phyloP scores from a whole-genome alignment of 495 filamentous ascomycete genomes.

The Aspergillus indologenus region DNA sequence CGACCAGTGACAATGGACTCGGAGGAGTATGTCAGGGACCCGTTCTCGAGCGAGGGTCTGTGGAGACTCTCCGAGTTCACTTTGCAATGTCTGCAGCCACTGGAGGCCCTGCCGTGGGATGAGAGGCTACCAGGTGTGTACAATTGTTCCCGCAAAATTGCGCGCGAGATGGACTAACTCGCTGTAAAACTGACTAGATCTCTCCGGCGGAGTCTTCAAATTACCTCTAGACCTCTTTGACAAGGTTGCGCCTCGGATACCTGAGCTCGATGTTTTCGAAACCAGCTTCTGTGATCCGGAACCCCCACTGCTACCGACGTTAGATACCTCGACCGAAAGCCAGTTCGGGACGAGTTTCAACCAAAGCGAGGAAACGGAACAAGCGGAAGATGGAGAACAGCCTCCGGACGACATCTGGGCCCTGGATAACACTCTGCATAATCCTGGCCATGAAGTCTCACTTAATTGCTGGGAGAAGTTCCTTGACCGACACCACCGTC shows the following conservation, averaged over 20 bases:
- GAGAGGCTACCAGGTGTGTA: slow-evolving; percentile 35
- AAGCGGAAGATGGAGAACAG: slow-evolving; percentile 39
- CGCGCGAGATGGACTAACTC: background rate
- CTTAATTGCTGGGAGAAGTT: slow-evolving; percentile 76
- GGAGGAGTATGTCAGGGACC: slow-evolving; percentile 49
- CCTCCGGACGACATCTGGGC: slow-evolving; percentile 57
- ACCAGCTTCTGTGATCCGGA: slow-evolving; percentile 21
- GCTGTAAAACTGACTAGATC: slow-evolving; percentile 23
- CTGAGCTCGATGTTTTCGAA: slow-evolving; percentile 34
- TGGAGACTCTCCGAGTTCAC: slow-evolving; percentile 53
- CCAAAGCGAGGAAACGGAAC: slow-evolving; percentile 15
- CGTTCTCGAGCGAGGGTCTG: slow-evolving; percentile 71
- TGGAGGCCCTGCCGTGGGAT: slow-evolving; percentile 39
- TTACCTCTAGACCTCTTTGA: slow-evolving; percentile 20
- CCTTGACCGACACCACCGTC: slow-evolving; percentile 37
- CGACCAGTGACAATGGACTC: slow-evolving; percentile 38
- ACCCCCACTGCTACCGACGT: slow-evolving; percentile 19
- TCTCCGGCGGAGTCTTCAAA: slow-evolving; percentile 28
- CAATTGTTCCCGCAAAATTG: background rate
- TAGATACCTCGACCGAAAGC: slow-evolving; percentile 33
- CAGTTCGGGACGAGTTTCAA: slow-evolving; percentile 16
- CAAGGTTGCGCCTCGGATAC: slow-evolving; percentile 25
- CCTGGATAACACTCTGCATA: slow-evolving; percentile 22
- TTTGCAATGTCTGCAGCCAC: slow-evolving; percentile 36
- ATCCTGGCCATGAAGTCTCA: slow-evolving; percentile 24